A percentile compares a stretch with the other conserved stretches of the same genome.
Conservation (phyloP, 306 rosid species). For the Prunus kanzakura region DNA sequence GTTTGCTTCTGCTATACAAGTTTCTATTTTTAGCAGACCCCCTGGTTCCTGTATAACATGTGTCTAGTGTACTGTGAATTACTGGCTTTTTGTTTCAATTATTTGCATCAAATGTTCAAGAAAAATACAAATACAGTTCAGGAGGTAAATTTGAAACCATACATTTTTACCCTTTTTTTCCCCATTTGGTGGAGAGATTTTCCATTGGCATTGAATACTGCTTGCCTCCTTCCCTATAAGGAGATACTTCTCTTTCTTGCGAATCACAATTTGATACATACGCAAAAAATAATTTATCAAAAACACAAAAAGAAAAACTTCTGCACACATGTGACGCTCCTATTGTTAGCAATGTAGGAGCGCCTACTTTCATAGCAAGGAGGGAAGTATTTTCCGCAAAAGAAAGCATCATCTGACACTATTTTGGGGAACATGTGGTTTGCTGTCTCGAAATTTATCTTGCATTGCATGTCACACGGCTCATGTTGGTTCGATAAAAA, state of each 20-base stretch:
- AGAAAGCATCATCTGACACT: conserved; percentile 5
- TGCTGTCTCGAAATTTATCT: neutral
- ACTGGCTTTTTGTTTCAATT: neutral
- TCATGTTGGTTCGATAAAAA: conserved; percentile 4
- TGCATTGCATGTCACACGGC: conserved; percentile 7
- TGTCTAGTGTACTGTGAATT: neutral
- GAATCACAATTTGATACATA: no score
- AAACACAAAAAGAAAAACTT: no score
- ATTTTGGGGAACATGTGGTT: conserved; percentile 3
- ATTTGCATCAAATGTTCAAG: no score
- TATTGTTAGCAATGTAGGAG: no score
- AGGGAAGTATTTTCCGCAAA: neutral
- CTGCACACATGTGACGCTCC: no score
- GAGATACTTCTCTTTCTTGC: no score
- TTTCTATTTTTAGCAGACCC: conserved; percentile 5
- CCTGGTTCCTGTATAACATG: neutral
- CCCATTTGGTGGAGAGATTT: neutral
- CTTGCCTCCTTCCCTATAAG: no score
- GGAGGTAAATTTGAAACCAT: no score
- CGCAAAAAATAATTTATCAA: no score
- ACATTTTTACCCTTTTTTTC: neutral
- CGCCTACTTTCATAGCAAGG: no score
- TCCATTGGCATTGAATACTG: neutral
- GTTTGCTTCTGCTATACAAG: neutral
- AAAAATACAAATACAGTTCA: no score